These are phyloP conservation scores for Hygrophoropsis aurantiaca DNA, from an alignment of 768 basidiomycete genomes.

Conservation along the genomic window DNA sequence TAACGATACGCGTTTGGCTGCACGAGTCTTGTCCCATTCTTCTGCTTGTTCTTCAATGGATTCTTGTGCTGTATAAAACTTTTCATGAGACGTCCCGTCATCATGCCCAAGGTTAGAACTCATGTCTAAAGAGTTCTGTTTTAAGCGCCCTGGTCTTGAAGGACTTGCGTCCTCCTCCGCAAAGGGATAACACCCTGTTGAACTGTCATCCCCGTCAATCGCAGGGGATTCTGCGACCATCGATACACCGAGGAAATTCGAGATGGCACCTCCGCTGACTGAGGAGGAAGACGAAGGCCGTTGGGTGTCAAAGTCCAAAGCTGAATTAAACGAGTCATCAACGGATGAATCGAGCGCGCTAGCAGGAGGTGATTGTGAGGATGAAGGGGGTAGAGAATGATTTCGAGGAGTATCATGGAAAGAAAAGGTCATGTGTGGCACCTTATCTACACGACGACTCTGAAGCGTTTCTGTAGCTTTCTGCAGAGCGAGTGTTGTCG, in stretches of 20 bases:
- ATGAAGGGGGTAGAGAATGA: slow-evolving; percentile 12
- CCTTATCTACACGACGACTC: slow-evolving; percentile 34
- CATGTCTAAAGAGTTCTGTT: slow-evolving; percentile 8
- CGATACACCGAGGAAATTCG: slow-evolving; percentile 29
- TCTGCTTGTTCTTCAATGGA: slow-evolving; percentile 72
- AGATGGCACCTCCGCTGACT: slow-evolving; percentile 8
- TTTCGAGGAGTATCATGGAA: slow-evolving; percentile 23
- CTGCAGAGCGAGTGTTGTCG: slow-evolving; percentile 69
- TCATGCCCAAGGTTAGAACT: slow-evolving; percentile 3
- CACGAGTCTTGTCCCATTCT: slow-evolving; percentile 83
- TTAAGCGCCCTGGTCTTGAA: slow-evolving; percentile 16
- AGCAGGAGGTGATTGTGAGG: slow-evolving; percentile 10
- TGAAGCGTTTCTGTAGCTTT: slow-evolving; percentile 70
- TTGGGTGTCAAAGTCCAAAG: slow-evolving; percentile 54
- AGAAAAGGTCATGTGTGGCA: slow-evolving; percentile 39
- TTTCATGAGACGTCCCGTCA: slow-evolving; percentile 38
- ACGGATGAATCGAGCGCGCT: slow-evolving; percentile 44
- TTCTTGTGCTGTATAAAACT: slow-evolving; percentile 46
- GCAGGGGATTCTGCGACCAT: slow-evolving; percentile 36
- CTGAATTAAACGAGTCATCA: slow-evolving; percentile 67
- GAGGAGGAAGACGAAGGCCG: slow-evolving; percentile 40
- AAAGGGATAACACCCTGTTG: slow-evolving; percentile 31
- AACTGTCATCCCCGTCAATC: slow-evolving; percentile 27
- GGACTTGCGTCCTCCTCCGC: slow-evolving; percentile 24
- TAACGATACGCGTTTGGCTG: slow-evolving; percentile 82